A percentile compares a stretch with the other conserved stretches of the same genome.
These are phyloP conservation scores for Porodaedalea pini DNA, from an alignment of 1,284 basidiomycete genomes.

Conservation along the genomic window DNA sequence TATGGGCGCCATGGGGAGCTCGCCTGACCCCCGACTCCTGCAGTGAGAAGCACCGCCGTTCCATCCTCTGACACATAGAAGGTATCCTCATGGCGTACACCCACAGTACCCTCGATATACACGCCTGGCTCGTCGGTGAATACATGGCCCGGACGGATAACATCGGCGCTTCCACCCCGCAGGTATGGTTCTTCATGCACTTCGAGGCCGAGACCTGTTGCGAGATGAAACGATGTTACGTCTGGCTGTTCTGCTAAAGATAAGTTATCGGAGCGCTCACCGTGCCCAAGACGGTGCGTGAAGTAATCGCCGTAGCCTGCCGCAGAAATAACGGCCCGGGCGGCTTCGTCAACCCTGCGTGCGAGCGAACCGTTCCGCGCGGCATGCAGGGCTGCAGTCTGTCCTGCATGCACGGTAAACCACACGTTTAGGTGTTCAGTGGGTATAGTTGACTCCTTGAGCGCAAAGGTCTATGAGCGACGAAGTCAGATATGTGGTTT, in stretches of 20 bases:
- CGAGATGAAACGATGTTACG: background rate
- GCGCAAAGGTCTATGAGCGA: slow-evolving; percentile 73
- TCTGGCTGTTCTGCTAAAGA: background rate
- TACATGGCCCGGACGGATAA: slow-evolving; percentile 62
- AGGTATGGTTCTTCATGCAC: slow-evolving; percentile 81
- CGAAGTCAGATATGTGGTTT: background rate
- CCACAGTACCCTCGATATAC: slow-evolving; percentile 75
- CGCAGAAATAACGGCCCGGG: slow-evolving; percentile 50
- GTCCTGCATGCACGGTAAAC: slow-evolving; percentile 65
- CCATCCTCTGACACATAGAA: slow-evolving; percentile 64
- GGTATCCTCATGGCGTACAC: slow-evolving; percentile 80
- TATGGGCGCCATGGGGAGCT: slow-evolving; percentile 49
- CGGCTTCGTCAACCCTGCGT: slow-evolving; percentile 59
- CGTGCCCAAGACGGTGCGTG: slow-evolving; percentile 79
- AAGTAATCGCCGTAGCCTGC: slow-evolving; percentile 60
- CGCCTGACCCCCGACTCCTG: slow-evolving; percentile 57
- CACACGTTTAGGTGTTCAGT: slow-evolving; percentile 57
- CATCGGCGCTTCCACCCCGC: slow-evolving; percentile 58
- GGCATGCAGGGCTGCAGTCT: slow-evolving; percentile 49
- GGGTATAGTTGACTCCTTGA: slow-evolving; percentile 55
- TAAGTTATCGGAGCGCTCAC: slow-evolving; percentile 35
- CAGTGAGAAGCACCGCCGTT: slow-evolving; percentile 54
- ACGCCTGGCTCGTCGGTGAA: slow-evolving; percentile 85
- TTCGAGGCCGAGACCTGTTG: slow-evolving; percentile 75
- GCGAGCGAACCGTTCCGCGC: slow-evolving; percentile 52